These are phyloP conservation scores for Kodamaea ohmeri DNA, from an alignment of 1,139 yeast genomes.

Conservation along the genomic window DNA sequence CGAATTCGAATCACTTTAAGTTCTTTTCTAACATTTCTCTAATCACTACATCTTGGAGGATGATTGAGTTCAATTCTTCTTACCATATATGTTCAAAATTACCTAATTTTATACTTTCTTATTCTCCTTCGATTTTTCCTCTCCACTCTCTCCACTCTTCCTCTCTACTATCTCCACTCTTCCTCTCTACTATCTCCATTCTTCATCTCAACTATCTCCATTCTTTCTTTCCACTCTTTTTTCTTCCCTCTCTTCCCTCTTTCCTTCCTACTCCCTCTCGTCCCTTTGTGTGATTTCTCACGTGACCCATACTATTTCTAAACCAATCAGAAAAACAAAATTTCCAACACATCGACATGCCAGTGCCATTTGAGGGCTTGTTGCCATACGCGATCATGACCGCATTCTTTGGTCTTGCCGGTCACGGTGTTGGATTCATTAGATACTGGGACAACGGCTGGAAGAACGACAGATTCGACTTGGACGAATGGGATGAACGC, in stretches of 20 bases:
- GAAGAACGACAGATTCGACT: slow-evolving; percentile 53
- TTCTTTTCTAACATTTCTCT: no score
- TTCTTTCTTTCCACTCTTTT: no score
- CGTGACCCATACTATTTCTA: slow-evolving; percentile 10
- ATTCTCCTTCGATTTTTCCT: no score
- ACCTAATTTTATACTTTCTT: no score
- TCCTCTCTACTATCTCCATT: no score
- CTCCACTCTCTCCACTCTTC: no score
- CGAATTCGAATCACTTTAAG: no score
- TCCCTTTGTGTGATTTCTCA: not conserved
- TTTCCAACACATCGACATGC: slow-evolving; percentile 28
- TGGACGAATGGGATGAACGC: slow-evolving; percentile 58
- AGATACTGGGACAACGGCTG: slow-evolving; percentile 50
- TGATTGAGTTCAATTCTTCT: no score
- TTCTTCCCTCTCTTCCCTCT: not conserved
- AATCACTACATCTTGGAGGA: no score
- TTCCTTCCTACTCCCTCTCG: not conserved
- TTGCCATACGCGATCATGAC: slow-evolving; percentile 66
- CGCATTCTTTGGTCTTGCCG: slow-evolving; percentile 48
- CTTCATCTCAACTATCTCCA: no score
- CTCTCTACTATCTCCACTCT: no score
- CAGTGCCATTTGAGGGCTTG: slow-evolving; percentile 71
- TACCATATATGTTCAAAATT: no score
- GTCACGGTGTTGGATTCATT: slow-evolving; percentile 46
- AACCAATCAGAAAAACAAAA: slow-evolving; percentile 16